phyloP scores from a whole-genome alignment of 1,139 yeast genomes.

The Diutina pseudorugosa region DNA sequence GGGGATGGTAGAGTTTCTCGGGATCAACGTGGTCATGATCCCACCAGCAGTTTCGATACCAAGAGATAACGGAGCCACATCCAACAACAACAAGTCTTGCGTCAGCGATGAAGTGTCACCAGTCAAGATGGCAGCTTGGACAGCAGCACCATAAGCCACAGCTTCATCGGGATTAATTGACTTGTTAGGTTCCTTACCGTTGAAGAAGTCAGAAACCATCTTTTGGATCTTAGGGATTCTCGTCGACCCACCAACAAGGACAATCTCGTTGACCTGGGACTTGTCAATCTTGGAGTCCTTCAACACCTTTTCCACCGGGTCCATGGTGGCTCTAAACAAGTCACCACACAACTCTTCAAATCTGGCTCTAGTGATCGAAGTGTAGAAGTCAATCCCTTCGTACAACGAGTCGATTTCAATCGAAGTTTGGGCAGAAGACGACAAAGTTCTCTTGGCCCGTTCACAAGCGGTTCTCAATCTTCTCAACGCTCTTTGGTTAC shows the following conservation, averaged over 20 bases:
- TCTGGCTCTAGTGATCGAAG: conserved; percentile 87
- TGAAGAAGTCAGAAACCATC: conserved; percentile 74
- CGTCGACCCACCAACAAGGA: conserved; percentile 93
- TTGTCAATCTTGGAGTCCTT: conserved; percentile 80
- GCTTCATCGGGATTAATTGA: conserved; percentile 89
- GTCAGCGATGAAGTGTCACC: conserved; percentile 34
- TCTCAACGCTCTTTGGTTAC: conserved; percentile 70
- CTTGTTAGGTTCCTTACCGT: conserved; percentile 88
- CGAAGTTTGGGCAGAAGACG: conserved; percentile 81
- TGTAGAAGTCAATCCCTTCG: conserved; percentile 92
- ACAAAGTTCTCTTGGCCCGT: conserved; percentile 90
- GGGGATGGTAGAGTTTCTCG: conserved; percentile 5
- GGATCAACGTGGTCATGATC: conserved; percentile 4
- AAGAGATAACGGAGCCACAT: conserved; percentile 5
- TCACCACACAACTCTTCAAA: conserved; percentile 88
- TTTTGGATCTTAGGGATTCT: conserved; percentile 97
- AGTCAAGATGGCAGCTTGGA: conserved; percentile 87
- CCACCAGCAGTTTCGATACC: conserved; percentile 6
- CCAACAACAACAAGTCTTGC: conserved; percentile 6
- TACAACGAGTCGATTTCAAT: conserved; percentile 91
- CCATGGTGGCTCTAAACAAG: conserved; percentile 77
- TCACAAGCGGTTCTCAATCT: conserved; percentile 93
- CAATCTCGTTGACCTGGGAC: conserved; percentile 81
- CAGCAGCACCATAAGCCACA: conserved; percentile 45
- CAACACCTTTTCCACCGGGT: conserved; percentile 88